These are phyloP conservation scores for Trichoderma sp. DNA, from an alignment of 2,329 filamentous ascomycete species.

Conservation along the genomic window DNA sequence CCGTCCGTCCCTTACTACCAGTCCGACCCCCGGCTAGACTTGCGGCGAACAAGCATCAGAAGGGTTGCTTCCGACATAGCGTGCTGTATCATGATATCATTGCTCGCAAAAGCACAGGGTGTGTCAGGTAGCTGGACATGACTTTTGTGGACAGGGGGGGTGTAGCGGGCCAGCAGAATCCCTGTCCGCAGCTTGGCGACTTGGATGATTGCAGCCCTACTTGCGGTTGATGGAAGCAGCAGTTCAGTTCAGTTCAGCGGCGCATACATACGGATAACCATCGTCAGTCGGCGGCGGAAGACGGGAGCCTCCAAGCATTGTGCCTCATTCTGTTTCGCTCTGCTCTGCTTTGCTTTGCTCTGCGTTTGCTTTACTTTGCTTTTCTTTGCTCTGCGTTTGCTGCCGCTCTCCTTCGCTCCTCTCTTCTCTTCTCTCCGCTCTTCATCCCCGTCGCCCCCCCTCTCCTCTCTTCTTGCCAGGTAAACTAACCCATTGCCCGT, in stretches of 20 bases:
- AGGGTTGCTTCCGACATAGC: slow-evolving; percentile 31
- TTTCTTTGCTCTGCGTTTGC: no score
- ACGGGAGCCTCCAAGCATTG: background rate
- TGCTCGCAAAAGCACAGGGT: slow-evolving; percentile 23
- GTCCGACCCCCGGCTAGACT: slow-evolving; percentile 24
- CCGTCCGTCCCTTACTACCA: background rate
- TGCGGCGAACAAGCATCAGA: slow-evolving; percentile 29
- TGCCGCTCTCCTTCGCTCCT: background rate
- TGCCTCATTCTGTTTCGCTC: background rate
- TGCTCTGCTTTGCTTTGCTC: background rate
- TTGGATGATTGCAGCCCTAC: slow-evolving; percentile 21
- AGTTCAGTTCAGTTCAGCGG: background rate
- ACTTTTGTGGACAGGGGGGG: slow-evolving; percentile 27
- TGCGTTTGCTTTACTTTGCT: background rate
- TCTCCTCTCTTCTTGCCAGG: background rate
- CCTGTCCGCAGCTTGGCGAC: slow-evolving; percentile 23
- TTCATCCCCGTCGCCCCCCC: background rate
- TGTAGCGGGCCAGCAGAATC: slow-evolving; percentile 18
- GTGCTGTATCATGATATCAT: slow-evolving; percentile 42
- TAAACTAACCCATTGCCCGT: background rate
- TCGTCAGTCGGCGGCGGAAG: slow-evolving; percentile 15
- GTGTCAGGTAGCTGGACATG: slow-evolving; percentile 24
- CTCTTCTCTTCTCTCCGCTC: background rate
- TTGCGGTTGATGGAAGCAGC: slow-evolving; percentile 21
- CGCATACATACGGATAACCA: slow-evolving; percentile 4